Conservation (phyloP, 176 grass and related monocot genomes). For the Lolium perenne region DNA sequence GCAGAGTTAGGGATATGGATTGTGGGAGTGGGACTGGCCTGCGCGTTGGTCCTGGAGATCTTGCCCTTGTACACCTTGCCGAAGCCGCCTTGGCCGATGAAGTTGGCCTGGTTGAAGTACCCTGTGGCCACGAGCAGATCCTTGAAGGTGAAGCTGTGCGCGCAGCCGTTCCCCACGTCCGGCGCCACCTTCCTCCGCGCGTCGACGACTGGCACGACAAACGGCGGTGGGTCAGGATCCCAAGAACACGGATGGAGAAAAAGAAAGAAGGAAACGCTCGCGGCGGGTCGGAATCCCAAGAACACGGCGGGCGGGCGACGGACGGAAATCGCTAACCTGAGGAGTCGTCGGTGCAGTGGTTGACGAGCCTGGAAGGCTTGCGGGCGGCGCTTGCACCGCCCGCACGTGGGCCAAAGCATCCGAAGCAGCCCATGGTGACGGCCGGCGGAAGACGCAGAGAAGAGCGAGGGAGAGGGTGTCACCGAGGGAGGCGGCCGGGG, state of each 20-base stretch:
- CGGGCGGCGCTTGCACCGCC: conserved; percentile 47
- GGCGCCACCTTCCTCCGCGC: conserved; percentile 57
- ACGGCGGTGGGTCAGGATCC: conserved; percentile 20
- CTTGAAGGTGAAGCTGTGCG: conserved; percentile 87
- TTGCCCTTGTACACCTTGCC: conserved; percentile 93
- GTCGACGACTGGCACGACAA: conserved; percentile 41
- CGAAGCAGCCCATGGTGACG: conserved; percentile 66
- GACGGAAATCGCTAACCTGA: conserved; percentile 53
- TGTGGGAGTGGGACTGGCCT: conserved; percentile 57
- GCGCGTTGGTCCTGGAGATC: conserved; percentile 49
- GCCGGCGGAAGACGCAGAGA: background rate
- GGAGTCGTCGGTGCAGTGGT: conserved; percentile 46
- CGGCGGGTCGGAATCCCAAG: too few relatives aligned
- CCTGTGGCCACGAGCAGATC: conserved; percentile 77
- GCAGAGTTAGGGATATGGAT: background rate
- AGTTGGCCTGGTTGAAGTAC: conserved; percentile 81
- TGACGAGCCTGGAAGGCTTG: conserved; percentile 48
- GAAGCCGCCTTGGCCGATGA: conserved; percentile 89
- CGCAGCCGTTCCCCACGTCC: conserved; percentile 55
- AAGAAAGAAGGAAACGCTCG: background rate
- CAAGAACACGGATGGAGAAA: background rate
- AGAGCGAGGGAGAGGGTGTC: conserved; percentile 20
- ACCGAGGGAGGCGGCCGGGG: conserved; percentile 26
- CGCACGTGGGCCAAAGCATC: conserved; percentile 58
- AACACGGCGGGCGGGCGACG: background rate